Percentiles rank a stretch among this genome's conserved stretches.
phyloP scores from a whole-genome alignment of 345 rosid species.

The Eutrema heterophyllum region DNA sequence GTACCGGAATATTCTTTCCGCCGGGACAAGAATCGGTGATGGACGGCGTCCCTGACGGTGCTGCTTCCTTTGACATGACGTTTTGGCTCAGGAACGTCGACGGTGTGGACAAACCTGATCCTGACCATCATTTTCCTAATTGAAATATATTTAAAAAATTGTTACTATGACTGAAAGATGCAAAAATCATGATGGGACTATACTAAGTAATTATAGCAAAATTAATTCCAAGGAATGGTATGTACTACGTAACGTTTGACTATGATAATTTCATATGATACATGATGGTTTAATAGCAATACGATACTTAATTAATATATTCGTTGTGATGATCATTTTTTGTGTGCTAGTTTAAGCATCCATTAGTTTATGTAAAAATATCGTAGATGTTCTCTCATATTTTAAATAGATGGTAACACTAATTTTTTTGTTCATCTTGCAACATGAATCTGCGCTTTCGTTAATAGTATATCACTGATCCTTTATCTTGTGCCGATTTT shows the following conservation, averaged over 20 bases:
- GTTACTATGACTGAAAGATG: neutral
- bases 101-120: conserved; percentile 43
- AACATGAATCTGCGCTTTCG: too few species aligned
- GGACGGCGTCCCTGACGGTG: conserved; percentile 48
- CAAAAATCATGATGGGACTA: neutral
- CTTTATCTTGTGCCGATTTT: too few species aligned
- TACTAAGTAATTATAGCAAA: neutral
- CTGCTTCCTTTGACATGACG: conserved; percentile 44
- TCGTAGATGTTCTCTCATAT: neutral
- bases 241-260: neutral
- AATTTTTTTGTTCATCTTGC: neutral
- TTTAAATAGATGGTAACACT: neutral
- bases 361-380: neutral
- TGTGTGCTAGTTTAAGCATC: neutral
- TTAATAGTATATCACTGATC: too few species aligned
- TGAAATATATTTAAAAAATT: neutral
- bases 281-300: neutral
- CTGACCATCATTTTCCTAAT: conserved; percentile 15
- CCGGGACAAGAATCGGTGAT: conserved; percentile 58
- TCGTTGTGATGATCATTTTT: neutral
- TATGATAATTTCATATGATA: neutral
- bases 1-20: conserved; percentile 59
- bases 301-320: neutral
- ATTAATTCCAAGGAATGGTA: neutral
- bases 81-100: conserved; percentile 54